A percentile compares a stretch with the other conserved stretches of the same genome.
Evolutionary conservation across 2,329 filamentous ascomycete species (phyloP).

Genomic region (Podosphaera aphanis): DNA sequence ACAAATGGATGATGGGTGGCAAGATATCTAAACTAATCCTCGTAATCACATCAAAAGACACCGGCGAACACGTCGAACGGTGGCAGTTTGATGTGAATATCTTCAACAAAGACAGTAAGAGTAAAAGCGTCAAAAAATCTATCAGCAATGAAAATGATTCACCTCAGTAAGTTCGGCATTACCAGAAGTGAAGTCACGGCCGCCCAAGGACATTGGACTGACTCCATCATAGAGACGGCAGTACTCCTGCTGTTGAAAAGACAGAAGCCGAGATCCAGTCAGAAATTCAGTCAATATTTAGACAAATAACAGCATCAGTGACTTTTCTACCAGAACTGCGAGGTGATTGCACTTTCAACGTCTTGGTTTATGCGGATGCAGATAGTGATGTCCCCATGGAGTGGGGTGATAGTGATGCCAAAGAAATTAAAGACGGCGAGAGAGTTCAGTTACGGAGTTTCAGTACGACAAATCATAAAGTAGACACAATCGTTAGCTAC

Average conservation of each 20-base stretch:
- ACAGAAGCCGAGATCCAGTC: conserved; percentile 83
- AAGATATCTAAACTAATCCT: conserved; percentile 96
- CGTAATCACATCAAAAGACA: conserved; percentile 92
- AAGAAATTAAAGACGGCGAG: conserved; percentile 82
- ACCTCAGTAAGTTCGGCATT: conserved; percentile 26
- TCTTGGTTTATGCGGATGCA: conserved; percentile 89
- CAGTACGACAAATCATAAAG: conserved; percentile 80
- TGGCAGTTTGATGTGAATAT: conserved; percentile 90
- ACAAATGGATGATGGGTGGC: conserved; percentile 90
- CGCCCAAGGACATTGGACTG: neutral
- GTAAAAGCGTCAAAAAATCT: conserved; percentile 23
- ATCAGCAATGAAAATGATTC: conserved; percentile 48
- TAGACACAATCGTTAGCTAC: conserved; percentile 92
- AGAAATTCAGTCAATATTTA: conserved; percentile 90
- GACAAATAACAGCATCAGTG: conserved; percentile 92
- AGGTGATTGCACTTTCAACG: conserved; percentile 94
- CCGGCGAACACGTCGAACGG: conserved; percentile 80
- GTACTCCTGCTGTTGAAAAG: conserved; percentile 35
- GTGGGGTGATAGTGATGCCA: conserved; percentile 95
- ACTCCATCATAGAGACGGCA: conserved; percentile 3
- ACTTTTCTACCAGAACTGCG: conserved; percentile 87
- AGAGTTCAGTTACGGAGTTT: conserved; percentile 89
- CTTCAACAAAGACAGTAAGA: conserved; percentile 23
- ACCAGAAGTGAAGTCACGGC: too few relatives aligned
- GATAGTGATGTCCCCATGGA: conserved; percentile 92